Base-by-base conservation (phyloP, 1,284 basidiomycete species). In the Leccinum ponderosum region DNA sequence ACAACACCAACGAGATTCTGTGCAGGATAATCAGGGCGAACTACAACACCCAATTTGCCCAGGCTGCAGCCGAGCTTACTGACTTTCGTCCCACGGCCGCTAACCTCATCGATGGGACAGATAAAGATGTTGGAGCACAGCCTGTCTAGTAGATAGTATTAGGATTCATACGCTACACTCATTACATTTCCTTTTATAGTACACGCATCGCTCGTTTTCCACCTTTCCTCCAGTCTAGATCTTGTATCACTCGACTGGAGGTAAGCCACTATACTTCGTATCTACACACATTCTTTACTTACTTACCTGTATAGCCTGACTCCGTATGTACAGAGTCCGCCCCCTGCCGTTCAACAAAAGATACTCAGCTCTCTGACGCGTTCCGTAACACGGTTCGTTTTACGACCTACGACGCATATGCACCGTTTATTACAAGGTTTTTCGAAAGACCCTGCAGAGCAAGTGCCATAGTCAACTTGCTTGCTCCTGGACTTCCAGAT, bases 21-120 rank as follows among this genome's bases (percentile, higher is more conserved):
- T 48, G 44, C 44, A 25, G n/a, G 12, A 17, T 48, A 11, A 48
- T 48, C 20, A 48, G 20, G 53, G 27, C 39, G 8, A 67, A 67
- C 55, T 59, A 14, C 14, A 65, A 50, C 8, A 57, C 66, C 12
- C 33, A 35, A 11, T 35, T 35, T 14, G 33, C 33, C 33, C 33
- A 35, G 12, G 33, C 33, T 35, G 33, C 44, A 48, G 11, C 44
- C 44, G 44, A 22, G 44, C 44, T 48, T n/a, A 9, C 44, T 22
- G 44, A 48, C 3, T 48, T 48, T 48, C 44, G 44, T 48, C 17
- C 5, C 9, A n/a, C 20, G 20, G n/a, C 44, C 15, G 20, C 8
- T 7, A 22, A 12, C 39, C 39, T 39, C 15, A 4, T 48, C 17
- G 44, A 22, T 22, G 20, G 17, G 44, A 48, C 9, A 17, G 20